Percentiles rank a stretch among this genome's conserved stretches.
Evolutionary conservation across 768 basidiomycete genomes (phyloP).

Genomic region (Butyriboletus loyo): DNA sequence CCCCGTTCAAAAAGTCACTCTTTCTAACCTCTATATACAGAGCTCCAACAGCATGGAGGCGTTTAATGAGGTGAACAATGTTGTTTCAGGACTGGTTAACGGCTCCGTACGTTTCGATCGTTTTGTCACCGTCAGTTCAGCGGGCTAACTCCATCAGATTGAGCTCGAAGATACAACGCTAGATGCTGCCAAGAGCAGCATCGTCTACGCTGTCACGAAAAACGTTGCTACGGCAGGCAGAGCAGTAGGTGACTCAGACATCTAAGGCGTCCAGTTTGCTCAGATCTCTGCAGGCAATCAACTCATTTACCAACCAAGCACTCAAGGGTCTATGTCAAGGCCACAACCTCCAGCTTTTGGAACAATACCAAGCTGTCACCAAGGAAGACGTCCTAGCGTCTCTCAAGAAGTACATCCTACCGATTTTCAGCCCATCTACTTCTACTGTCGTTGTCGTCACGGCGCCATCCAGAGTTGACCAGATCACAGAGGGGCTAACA

Average conservation of each 20-base stretch:
- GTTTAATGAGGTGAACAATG: constrained; percentile 73
- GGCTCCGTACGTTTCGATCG: constrained; percentile 57
- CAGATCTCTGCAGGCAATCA: constrained; percentile 52
- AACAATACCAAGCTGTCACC: constrained; percentile 76
- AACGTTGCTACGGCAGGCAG: constrained; percentile 81
- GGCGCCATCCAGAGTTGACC: constrained; percentile 73
- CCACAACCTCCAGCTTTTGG: constrained; percentile 71
- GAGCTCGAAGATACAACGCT: constrained; percentile 74
- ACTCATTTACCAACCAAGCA: constrained; percentile 87
- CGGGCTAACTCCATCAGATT: constrained; percentile 47
- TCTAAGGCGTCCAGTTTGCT: constrained; percentile 2
- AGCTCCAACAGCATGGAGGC: constrained; percentile 79
- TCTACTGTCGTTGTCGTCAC: constrained; percentile 83
- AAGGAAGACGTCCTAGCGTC: constrained; percentile 70
- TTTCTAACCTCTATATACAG: constrained; percentile 37
- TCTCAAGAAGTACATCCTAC: constrained; percentile 73
- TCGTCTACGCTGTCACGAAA: constrained; percentile 81
- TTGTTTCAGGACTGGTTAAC: constrained; percentile 77
- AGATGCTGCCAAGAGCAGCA: constrained; percentile 88
- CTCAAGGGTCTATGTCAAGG: constrained; percentile 80
- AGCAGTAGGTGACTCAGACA: constrained; percentile 56
- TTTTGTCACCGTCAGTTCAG: not conserved
- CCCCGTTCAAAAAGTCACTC: not conserved
- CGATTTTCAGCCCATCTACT: constrained; percentile 74
- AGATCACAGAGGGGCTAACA: constrained; percentile 62